These are phyloP conservation scores for Pleurotus ostreatus DNA, from an alignment of 768 basidiomycete genomes.

Conservation along the genomic window DNA sequence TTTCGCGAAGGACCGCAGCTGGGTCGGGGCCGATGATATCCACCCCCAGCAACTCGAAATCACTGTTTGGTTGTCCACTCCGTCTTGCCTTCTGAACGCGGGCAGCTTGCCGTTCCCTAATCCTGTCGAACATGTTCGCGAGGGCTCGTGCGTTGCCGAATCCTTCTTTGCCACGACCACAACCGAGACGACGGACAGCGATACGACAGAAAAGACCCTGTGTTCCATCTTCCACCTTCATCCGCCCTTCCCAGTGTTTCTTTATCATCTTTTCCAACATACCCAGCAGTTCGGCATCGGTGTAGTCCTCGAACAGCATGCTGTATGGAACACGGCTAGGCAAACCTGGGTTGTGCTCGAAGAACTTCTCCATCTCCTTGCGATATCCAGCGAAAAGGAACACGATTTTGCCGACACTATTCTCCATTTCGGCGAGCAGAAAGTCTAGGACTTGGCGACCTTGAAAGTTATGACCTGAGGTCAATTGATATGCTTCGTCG, in stretches of 20 bases:
- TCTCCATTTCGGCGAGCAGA: constrained; percentile 73
- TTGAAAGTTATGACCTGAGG: constrained; percentile 37
- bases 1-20: constrained; percentile 38
- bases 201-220: constrained; percentile 53
- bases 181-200: constrained; percentile 54
- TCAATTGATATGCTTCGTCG: constrained; percentile 71
- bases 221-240: constrained; percentile 53
- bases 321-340: constrained; percentile 62
- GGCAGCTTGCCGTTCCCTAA: constrained; percentile 50
- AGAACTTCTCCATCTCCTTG: constrained; percentile 74
- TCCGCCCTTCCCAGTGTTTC: constrained; percentile 42
- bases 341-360: constrained; percentile 71
- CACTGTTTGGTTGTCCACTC: constrained; percentile 35
- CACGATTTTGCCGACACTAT: constrained; percentile 56
- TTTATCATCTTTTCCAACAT: constrained; percentile 50
- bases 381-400: constrained; percentile 72
- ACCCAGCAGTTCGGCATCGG: constrained; percentile 46
- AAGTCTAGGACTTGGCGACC: constrained; percentile 65
- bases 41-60: constrained; percentile 46
- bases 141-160: constrained; percentile 70
- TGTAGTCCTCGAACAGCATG: constrained; percentile 60
- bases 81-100: constrained; percentile 40
- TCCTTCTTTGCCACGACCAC: constrained; percentile 53
- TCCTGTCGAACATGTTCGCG: constrained; percentile 41
- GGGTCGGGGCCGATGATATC: constrained; percentile 70